Evolutionary conservation across 139 green algal genomes (phyloP).

Genomic region (Picochlorum sp.): DNA sequence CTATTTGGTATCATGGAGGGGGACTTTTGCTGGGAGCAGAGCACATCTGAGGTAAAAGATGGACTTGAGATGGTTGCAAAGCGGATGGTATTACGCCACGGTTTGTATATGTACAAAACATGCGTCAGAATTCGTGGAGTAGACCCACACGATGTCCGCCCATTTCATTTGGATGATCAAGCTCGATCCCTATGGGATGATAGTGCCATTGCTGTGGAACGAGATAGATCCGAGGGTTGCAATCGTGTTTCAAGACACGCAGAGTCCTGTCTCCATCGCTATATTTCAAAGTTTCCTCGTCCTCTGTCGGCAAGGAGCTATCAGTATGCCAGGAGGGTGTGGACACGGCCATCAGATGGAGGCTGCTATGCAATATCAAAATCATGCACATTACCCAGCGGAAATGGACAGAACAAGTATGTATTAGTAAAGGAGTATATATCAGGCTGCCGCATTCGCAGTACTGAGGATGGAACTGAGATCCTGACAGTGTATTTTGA

Average conservation of each 20-base stretch:
- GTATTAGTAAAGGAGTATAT: conserved; percentile 49
- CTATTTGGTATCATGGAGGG: conserved; percentile 39
- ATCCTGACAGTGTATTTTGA: conserved; percentile 65
- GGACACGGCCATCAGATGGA: conserved; percentile 45
- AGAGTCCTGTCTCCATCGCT: conserved; percentile 40
- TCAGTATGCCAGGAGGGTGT: conserved; percentile 57
- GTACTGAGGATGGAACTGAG: conserved; percentile 32
- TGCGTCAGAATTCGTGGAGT: conserved; percentile 35
- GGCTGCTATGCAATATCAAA: conserved; percentile 42
- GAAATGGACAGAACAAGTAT: conserved; percentile 9
- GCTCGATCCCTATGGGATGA: conserved; percentile 44
- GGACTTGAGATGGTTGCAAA: conserved; percentile 50
- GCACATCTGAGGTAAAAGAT: conserved; percentile 39
- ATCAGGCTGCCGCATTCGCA: conserved; percentile 38
- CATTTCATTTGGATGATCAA: conserved; percentile 51
- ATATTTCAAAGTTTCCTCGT: conserved; percentile 49
- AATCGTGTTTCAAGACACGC: neutral
- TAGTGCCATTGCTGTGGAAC: conserved; percentile 13
- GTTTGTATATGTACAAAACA: conserved; percentile 47
- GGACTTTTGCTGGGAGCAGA: neutral
- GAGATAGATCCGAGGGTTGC: conserved; percentile 2
- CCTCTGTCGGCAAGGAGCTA: conserved; percentile 57
- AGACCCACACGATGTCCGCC: conserved; percentile 35
- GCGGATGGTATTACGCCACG: conserved; percentile 46
- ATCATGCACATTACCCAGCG: neutral